Evolutionary conservation across 2,329 filamentous ascomycete species (phyloP).

Genomic region (Xylariaceae sp.): DNA sequence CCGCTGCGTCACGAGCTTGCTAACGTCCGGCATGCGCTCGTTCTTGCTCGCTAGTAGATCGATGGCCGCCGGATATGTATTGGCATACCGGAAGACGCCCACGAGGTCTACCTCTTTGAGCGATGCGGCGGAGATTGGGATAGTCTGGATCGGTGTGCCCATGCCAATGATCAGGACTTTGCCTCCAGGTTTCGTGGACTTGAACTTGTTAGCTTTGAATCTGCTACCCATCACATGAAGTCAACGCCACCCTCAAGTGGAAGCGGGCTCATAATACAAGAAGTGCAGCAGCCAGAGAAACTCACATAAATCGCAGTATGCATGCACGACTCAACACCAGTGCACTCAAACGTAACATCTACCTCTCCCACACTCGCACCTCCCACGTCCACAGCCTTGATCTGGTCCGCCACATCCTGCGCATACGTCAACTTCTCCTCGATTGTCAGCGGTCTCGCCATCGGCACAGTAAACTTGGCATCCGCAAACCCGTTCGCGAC

Average conservation of each 20-base stretch:
- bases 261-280: too few relatives aligned
- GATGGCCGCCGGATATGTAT: slow-evolving; percentile 70
- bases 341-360: slow-evolving; percentile 77
- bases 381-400: slow-evolving; percentile 45
- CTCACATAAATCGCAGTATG: slow-evolving; percentile 75
- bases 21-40: slow-evolving; percentile 66
- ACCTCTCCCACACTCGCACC: slow-evolving; percentile 64
- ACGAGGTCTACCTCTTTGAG: slow-evolving; percentile 78
- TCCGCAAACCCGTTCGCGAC: slow-evolving; percentile 63
- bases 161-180: slow-evolving; percentile 80
- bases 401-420: slow-evolving; percentile 54
- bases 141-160: slow-evolving; percentile 77
- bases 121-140: slow-evolving; percentile 75
- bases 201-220: not conserved
- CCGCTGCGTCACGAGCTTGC: slow-evolving; percentile 73
- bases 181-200: slow-evolving; percentile 70
- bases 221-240: not conserved
- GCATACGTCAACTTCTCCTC: slow-evolving; percentile 61
- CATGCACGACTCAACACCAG: slow-evolving; percentile 77
- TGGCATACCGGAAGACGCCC: slow-evolving; percentile 80
- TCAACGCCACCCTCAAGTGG: too few relatives aligned
- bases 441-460: slow-evolving; percentile 55
- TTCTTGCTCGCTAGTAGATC: slow-evolving; percentile 57
- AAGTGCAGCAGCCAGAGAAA: too few relatives aligned
- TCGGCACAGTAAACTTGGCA: slow-evolving; percentile 56